Base-by-base conservation (phyloP, 2,329 filamentous ascomycete species). In the Fusarium sp. region DNA sequence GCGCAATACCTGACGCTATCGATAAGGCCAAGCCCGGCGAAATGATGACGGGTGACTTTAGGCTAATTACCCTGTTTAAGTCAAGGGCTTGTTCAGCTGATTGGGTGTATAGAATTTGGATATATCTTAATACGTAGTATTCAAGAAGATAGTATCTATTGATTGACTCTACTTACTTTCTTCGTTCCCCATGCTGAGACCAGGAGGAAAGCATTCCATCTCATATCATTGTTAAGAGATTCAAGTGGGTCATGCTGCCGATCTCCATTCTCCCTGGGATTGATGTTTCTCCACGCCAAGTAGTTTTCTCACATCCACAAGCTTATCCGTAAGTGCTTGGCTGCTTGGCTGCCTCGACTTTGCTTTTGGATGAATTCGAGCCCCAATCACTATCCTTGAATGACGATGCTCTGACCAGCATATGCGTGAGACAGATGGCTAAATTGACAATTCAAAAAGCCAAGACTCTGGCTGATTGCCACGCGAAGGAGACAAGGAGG, bases 1-100 rank as follows among this genome's bases (percentile, higher is more conserved):
- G 40, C 58, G 62, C 5, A 58, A 73, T 46, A 40, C 32, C n/a
- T 66, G 20, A 59, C 23, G 26, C 42, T 54, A 26, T 18, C 12
- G 20, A 15, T 55, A 14, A 30, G 18, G 18, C 13, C 6, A 32
- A 23, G 30, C 1, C 1, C 8, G 0, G 9, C 17, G 14, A 32
- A 11, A n/a, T 23, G 3, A 8, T 15, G 15, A 12, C 23, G 6
- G 13, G 1, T 55, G 20, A 35, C 14, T 33, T 46, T 12, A 46
- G 52, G 52, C 52, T 55, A 55, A 55, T 45, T 17, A 5, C 2
- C 3, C 2, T 15, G 7, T 33, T 33, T 0, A 23, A n/a, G n/a
- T n/a, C 0, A 1, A 13, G 17, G 6, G 11, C 1, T 26, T 2
- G 4, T 33, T 26, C 5, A 46, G 30, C 18, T 27, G 23, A 53